A percentile compares a stretch with the other conserved stretches of the same genome.
These are phyloP conservation scores for Chrysoporthe puriensis DNA, from an alignment of 2,329 filamentous ascomycete species.

Conservation along the genomic window DNA sequence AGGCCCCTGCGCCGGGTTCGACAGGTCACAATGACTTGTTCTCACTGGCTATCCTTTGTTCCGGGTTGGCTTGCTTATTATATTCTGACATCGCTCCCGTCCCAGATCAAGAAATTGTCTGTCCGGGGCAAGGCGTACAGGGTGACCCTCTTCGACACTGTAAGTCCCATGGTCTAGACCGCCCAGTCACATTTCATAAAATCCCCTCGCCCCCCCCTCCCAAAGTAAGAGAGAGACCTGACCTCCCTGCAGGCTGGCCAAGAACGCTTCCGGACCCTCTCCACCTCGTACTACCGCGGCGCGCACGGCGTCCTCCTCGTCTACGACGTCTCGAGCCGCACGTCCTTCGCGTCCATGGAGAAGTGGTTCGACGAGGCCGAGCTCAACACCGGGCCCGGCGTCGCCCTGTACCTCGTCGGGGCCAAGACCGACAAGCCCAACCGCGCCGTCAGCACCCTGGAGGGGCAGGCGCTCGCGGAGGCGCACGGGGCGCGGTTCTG, in stretches of 20 bases:
- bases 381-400: conserved; percentile 51
- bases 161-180: conserved; percentile 32
- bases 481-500: conserved; percentile 53
- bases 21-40: background rate
- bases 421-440: conserved; percentile 54
- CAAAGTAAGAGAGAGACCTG: background rate
- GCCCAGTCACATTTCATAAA: background rate
- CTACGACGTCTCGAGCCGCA: conserved; percentile 53
- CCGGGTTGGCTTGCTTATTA: background rate
- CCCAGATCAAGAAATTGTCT: conserved; percentile 55
- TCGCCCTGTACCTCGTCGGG: conserved; percentile 56
- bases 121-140: conserved; percentile 56
- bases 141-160: conserved; percentile 57
- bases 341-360: conserved; percentile 56
- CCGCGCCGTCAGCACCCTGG: conserved; percentile 50
- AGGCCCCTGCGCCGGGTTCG: background rate
- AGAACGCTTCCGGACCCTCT: conserved; percentile 59
- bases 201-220: background rate
- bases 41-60: background rate
- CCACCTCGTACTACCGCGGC: conserved; percentile 55
- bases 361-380: conserved; percentile 59
- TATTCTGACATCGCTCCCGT: conserved; percentile 11
- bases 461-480: conserved; percentile 51
- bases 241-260: conserved; percentile 44
- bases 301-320: conserved; percentile 54